phyloP scores from a whole-genome alignment of 1,284 basidiomycete genomes.

The Cryptococcus sp. region DNA sequence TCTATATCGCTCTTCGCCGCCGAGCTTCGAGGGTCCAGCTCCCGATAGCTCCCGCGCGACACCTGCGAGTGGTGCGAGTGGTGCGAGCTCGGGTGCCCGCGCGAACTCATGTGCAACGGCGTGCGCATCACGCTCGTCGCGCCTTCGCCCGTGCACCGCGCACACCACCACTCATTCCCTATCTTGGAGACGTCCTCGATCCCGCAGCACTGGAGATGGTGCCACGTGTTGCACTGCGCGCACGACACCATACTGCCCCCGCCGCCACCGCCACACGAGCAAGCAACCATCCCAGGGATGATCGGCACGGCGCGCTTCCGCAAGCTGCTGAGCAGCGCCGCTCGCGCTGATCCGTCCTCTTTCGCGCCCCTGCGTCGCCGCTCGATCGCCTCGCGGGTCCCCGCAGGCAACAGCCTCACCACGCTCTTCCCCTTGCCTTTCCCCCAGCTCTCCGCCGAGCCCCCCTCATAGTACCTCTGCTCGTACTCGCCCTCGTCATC shows the following conservation, averaged over 20 bases:
- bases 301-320: slow-evolving; percentile 24
- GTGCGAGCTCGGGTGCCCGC: no score
- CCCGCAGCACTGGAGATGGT: slow-evolving; percentile 39
- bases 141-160: slow-evolving; percentile 25
- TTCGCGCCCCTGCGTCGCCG: not conserved
- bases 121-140: slow-evolving; percentile 29
- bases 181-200: slow-evolving; percentile 31
- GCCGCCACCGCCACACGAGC: slow-evolving; percentile 30
- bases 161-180: slow-evolving; percentile 37
- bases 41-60: slow-evolving; percentile 21
- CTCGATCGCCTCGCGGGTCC: not conserved
- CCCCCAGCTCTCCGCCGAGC: slow-evolving; percentile 3
- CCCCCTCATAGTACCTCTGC: not conserved
- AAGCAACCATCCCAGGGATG: slow-evolving; percentile 31
- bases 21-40: slow-evolving; percentile 33
- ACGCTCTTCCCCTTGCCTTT: slow-evolving; percentile 32
- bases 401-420: slow-evolving; percentile 14
- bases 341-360: slow-evolving; percentile 5
- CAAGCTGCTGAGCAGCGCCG: slow-evolving; percentile 25
- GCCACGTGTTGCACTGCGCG: slow-evolving; percentile 40
- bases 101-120: slow-evolving; percentile 15
- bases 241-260: slow-evolving; percentile 36
- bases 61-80: slow-evolving; percentile 3
- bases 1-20: slow-evolving; percentile 38
- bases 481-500: slow-evolving; percentile 27